Evolutionary conservation across 1,139 yeast genomes (phyloP).

Genomic region (Diutina mesorugosa): DNA sequence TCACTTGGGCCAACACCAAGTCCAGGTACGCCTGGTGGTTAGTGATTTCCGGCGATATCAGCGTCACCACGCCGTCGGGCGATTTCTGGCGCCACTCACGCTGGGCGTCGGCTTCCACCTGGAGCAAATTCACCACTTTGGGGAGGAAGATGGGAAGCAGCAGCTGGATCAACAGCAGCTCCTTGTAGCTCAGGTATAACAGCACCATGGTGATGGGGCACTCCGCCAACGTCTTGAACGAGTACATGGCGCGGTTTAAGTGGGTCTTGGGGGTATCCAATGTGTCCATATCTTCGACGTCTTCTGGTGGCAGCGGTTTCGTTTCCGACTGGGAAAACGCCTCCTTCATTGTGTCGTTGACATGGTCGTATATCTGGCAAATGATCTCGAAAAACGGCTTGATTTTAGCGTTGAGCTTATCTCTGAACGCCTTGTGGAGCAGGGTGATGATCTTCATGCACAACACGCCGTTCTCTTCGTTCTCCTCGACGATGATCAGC

Average conservation of each 20-base stretch:
- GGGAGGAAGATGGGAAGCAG: slow-evolving; percentile 75
- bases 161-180: slow-evolving; percentile 44
- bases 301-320: background rate
- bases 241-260: slow-evolving; percentile 49
- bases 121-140: slow-evolving; percentile 61
- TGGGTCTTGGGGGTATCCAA: slow-evolving; percentile 5
- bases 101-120: slow-evolving; percentile 55
- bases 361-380: slow-evolving; percentile 64
- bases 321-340: slow-evolving; percentile 27
- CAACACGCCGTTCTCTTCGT: slow-evolving; percentile 90
- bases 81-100: slow-evolving; percentile 38
- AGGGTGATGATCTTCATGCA: slow-evolving; percentile 87
- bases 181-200: slow-evolving; percentile 72
- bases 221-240: slow-evolving; percentile 88
- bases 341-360: slow-evolving; percentile 62
- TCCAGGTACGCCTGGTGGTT: slow-evolving; percentile 80
- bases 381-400: slow-evolving; percentile 71
- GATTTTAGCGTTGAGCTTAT: slow-evolving; percentile 55
- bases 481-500: slow-evolving; percentile 54
- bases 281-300: background rate
- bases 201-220: slow-evolving; percentile 96
- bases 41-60: slow-evolving; percentile 51
- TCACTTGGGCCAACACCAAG: slow-evolving; percentile 88
- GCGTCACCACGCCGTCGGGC: slow-evolving; percentile 40
- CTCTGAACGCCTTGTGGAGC: slow-evolving; percentile 75